Evolutionary conservation across 768 basidiomycete species (phyloP).

Genomic region (Brasilioporus rufonigricans): DNA sequence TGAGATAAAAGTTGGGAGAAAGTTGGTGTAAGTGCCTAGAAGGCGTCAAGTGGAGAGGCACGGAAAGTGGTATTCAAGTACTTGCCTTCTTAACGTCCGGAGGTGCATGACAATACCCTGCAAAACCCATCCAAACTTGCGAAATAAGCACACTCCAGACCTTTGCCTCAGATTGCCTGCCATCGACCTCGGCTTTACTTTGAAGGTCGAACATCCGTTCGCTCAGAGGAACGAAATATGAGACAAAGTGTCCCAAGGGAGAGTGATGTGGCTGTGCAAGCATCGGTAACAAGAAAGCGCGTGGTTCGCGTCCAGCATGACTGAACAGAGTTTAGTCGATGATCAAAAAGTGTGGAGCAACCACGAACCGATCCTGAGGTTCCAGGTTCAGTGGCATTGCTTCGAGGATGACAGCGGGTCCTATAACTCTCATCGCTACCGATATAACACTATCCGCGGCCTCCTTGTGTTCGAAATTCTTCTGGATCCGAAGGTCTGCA

Average conservation of each 20-base stretch:
- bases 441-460: slow-evolving; percentile 77
- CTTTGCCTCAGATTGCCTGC: slow-evolving; percentile 81
- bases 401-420: slow-evolving; percentile 74
- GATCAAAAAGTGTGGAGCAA: not conserved
- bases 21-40: slow-evolving; percentile 65
- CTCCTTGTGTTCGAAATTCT: slow-evolving; percentile 89
- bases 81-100: slow-evolving; percentile 69
- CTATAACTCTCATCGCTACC: slow-evolving; percentile 79
- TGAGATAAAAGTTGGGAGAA: slow-evolving; percentile 93
- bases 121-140: slow-evolving; percentile 91
- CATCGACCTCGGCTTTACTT: slow-evolving; percentile 71
- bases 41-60: slow-evolving; percentile 1
- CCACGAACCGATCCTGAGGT: slow-evolving; percentile 67
- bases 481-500: slow-evolving; percentile 70
- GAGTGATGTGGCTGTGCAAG: slow-evolving; percentile 80
- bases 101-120: slow-evolving; percentile 85
- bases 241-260: slow-evolving; percentile 79
- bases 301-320: slow-evolving; percentile 72
- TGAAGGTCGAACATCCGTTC: slow-evolving; percentile 91
- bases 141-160: slow-evolving; percentile 92
- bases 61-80: not conserved
- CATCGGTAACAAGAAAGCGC: slow-evolving; percentile 89
- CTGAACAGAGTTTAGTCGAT: slow-evolving; percentile 36
- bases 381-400: slow-evolving; percentile 85
- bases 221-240: slow-evolving; percentile 90